These are phyloP conservation scores for Lepidium aucheri DNA, from an alignment of 345 rosid genomes.

Conservation along the genomic window DNA sequence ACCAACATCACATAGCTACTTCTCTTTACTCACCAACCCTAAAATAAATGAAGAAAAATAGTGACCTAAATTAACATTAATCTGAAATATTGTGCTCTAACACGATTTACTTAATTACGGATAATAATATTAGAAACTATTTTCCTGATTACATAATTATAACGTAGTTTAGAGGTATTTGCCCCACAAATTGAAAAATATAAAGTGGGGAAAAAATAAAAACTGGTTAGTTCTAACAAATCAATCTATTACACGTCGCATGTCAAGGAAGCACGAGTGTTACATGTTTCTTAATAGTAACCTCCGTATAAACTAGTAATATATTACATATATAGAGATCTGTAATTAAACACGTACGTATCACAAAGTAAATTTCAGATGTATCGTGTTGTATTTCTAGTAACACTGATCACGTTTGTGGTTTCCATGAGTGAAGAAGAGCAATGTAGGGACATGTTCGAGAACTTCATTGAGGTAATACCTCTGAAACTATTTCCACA, in stretches of 20 bases:
- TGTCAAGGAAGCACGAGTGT: constrained; percentile 5
- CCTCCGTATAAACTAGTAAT: background rate
- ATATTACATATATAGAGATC: background rate
- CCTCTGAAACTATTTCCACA: constrained; percentile 9
- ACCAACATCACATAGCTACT: too few species aligned
- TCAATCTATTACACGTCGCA: constrained; percentile 3
- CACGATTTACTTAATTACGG: too few species aligned
- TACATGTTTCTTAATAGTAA: constrained; percentile 12
- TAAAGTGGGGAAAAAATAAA: background rate
- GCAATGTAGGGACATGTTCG: constrained; percentile 12
- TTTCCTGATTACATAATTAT: background rate
- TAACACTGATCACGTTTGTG: constrained; percentile 9
- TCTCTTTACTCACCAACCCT: too few species aligned
- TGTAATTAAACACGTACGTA: background rate
- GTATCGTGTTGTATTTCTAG: constrained; percentile 19
- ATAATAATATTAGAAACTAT: background rate
- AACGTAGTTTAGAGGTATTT: background rate
- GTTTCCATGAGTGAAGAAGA: constrained; percentile 14
- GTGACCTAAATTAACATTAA: too few species aligned
- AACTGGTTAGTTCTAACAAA: constrained; percentile 12
- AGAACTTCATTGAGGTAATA: constrained; percentile 1
- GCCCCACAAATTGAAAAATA: background rate
- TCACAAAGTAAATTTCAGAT: background rate
- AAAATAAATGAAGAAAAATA: too few species aligned
- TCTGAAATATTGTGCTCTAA: too few species aligned